A percentile compares a stretch with the other conserved stretches of the same genome.
Conservation (phyloP, 1,284 basidiomycete species). For the Mycena sp. region DNA sequence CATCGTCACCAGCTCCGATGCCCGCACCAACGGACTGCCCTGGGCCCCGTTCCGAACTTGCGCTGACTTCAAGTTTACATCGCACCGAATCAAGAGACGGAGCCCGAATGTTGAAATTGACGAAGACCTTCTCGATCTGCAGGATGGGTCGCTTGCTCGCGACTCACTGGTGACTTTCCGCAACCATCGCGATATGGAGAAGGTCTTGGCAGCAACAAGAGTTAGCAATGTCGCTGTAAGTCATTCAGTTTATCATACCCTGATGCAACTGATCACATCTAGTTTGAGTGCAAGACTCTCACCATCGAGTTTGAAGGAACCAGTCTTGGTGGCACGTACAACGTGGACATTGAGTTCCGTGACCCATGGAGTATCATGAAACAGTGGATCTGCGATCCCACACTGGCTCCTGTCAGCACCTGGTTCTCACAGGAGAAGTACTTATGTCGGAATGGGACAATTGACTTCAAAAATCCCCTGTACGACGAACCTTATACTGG, state of each 20-base stretch:
- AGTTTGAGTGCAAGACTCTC: conserved; percentile 7
- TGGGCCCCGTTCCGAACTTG: conserved; percentile 10
- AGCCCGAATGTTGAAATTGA: conserved; percentile 15
- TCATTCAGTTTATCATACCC: not conserved
- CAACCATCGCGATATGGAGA: conserved; percentile 21
- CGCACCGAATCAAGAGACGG: conserved; percentile 1
- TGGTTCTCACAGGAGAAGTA: conserved; percentile 38
- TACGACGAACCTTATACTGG: conserved; percentile 40
- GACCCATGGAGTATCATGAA: conserved; percentile 39
- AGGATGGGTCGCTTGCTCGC: not conserved
- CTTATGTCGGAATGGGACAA: conserved; percentile 24
- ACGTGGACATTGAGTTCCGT: conserved; percentile 21
- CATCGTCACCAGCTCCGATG: not conserved
- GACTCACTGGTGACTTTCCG: conserved; percentile 8
- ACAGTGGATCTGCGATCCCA: conserved; percentile 31
- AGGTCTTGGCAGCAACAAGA: conserved; percentile 4
- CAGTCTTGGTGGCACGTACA: not conserved
- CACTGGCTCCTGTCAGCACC: conserved; percentile 28
- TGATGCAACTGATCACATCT: not conserved
- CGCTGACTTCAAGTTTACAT: conserved; percentile 16
- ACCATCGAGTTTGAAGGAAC: conserved; percentile 4
- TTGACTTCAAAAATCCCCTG: conserved; percentile 27
- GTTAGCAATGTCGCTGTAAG: not conserved
- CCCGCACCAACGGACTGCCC: conserved; percentile 1
- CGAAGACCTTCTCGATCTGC: conserved; percentile 17